Evolutionary conservation across 202 grass and related monocot genomes (phyloP).

Genomic region (Eragrostis tef): DNA sequence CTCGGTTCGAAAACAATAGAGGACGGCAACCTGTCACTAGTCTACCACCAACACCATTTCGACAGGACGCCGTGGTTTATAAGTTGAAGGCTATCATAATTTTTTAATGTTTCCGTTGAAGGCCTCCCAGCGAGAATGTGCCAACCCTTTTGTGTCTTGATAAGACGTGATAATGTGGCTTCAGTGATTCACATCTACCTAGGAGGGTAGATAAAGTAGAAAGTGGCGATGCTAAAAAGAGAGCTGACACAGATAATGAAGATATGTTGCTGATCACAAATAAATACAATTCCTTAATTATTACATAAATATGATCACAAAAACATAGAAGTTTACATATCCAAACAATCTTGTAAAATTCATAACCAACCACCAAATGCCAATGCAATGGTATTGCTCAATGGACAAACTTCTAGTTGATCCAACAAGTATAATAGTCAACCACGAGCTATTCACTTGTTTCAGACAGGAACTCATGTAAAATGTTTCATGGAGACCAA

Average conservation of each 20-base stretch:
- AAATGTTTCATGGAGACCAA: conserved; percentile 17
- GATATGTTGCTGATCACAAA: not conserved
- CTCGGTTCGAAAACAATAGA: not conserved
- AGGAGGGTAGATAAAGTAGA: too few species aligned
- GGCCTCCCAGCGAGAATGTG: too few species aligned
- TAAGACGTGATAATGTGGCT: too few species aligned
- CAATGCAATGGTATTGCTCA: not conserved
- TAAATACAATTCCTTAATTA: not conserved
- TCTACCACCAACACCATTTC: too few species aligned
- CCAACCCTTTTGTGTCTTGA: too few species aligned
- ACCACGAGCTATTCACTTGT: not conserved
- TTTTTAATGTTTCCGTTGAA: too few species aligned
- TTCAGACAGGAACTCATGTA: conserved; percentile 3
- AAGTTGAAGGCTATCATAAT: too few species aligned
- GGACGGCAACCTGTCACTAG: too few species aligned
- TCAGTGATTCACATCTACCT: too few species aligned
- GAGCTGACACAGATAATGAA: too few species aligned
- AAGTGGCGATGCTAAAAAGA: too few species aligned
- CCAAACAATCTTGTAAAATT: not conserved
- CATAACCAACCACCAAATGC: not conserved
- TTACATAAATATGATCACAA: not conserved
- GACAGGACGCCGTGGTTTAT: too few species aligned
- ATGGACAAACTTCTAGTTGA: not conserved
- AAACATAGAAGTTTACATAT: not conserved
- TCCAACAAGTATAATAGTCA: not conserved